These are phyloP conservation scores for Ocimum tenuiflorum DNA, from an alignment of 257 asterid species.

Conservation along the genomic window DNA sequence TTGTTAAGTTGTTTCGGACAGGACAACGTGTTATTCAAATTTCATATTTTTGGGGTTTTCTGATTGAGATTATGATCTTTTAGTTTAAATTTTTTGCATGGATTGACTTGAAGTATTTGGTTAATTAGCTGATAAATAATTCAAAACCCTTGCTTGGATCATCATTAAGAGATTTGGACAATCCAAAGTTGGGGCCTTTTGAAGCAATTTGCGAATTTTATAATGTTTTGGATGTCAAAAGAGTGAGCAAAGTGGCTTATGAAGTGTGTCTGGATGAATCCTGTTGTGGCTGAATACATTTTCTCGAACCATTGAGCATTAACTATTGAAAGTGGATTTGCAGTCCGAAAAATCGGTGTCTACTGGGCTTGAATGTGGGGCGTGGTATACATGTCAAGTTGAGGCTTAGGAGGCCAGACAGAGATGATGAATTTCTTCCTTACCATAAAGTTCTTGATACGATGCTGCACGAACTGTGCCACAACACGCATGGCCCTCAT, in stretches of 20 bases:
- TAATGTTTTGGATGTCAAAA: too few species aligned
- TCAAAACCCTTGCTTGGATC: background rate
- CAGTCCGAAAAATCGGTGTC: constrained; percentile 54
- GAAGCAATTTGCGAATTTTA: too few species aligned
- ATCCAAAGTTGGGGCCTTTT: too few species aligned
- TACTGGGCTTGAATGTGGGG: constrained; percentile 83
- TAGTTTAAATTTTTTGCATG: background rate
- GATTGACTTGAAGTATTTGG: background rate
- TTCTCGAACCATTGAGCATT: background rate
- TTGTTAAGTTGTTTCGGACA: too few species aligned
- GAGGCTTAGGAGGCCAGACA: constrained; percentile 72
- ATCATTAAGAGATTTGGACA: background rate
- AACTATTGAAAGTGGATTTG: constrained; percentile 21
- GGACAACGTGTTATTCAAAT: background rate
- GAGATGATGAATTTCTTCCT: constrained; percentile 63
- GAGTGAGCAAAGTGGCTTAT: background rate
- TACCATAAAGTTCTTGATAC: constrained; percentile 74
- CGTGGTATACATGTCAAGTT: constrained; percentile 63
- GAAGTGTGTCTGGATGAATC: background rate
- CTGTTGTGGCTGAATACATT: background rate
- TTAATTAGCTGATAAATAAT: too few species aligned
- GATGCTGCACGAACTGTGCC: constrained; percentile 97
- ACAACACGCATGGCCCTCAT: constrained; percentile 79
- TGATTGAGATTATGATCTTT: too few species aligned
- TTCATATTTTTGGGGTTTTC: background rate